Conservation (phyloP, 805 yeast species). For the Ogataea degrootiae region DNA sequence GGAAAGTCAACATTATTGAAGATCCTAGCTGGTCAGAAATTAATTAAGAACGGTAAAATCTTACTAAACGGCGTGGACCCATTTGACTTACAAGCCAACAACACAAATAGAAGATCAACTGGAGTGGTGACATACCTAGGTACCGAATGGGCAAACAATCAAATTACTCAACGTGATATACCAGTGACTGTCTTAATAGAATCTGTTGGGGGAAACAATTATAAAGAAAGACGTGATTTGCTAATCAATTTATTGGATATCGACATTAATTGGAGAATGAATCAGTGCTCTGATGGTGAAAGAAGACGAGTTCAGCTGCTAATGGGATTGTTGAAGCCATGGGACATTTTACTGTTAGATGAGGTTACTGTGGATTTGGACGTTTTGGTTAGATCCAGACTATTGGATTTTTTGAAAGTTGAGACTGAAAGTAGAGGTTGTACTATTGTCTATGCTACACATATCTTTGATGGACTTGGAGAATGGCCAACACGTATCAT, state of each 20-base stretch:
- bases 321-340: constrained; percentile 90
- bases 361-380: constrained; percentile 97
- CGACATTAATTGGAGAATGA: constrained; percentile 89
- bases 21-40: constrained; percentile 85
- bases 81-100: constrained; percentile 40
- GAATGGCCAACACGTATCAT: constrained; percentile 83
- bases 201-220: constrained; percentile 75
- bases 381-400: constrained; percentile 77
- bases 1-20: constrained; percentile 88
- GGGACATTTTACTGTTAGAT: constrained; percentile 83
- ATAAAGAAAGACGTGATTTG: constrained; percentile 68
- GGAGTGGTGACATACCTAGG: constrained; percentile 68
- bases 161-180: constrained; percentile 84
- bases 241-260: constrained; percentile 77
- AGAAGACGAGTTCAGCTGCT: constrained; percentile 89
- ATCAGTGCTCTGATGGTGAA: constrained; percentile 89
- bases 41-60: constrained; percentile 69
- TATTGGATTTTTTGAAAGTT: constrained; percentile 62
- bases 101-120: constrained; percentile 5
- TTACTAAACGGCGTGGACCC: constrained; percentile 84
- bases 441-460: constrained; percentile 89
- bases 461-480: constrained; percentile 91
- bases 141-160: constrained; percentile 96
- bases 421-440: constrained; percentile 71
- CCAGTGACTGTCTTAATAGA: constrained; percentile 75